Evolutionary conservation across 345 rosid species (phyloP), one percentile per base, ranked within the genome.

Genomic region (Brassica cretica): DNA sequence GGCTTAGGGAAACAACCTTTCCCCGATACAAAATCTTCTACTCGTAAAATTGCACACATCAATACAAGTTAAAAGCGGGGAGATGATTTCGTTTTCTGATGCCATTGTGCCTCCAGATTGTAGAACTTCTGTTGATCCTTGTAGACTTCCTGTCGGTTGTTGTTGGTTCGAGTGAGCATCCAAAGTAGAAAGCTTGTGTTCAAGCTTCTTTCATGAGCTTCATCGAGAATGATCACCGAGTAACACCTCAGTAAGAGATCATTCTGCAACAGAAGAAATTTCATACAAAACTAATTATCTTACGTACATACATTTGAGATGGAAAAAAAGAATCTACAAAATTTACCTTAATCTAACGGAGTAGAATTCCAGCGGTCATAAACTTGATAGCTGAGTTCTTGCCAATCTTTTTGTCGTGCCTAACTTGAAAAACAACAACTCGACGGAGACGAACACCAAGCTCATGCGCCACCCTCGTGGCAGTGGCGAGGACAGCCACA

Each of bases 361-460:
- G 89, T 84, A 94, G 84, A 81, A 94, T 94, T 64, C 98, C 98
- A 78, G 92, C 98, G 4, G 98, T 94, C 98, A 94, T 92, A 82
- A 92, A 91, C 85, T 94, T 94, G 86, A 94, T 91, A 59, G 89
- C 81, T 71, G 90, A 84, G 73, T 55, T 74, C 5, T 88, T 87
- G 24, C 98, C 98, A 70, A 94, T 86, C 81, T 80, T 87, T 84
- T 88, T 94, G 86, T 92, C 97, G 80, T 94, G 89, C 85, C 98
- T 90, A 70, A 94, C 97, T 79, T 92, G 98, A 81, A 94, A 94
- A 24, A 98, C 98, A 19, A 94, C 97, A 2, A 25, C 4, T 37
- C 9, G 44, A 37, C 12, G 11, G 3, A 37, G 44, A 8, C 44
- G 8, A 37, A 8, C 44, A 37, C 44, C 44, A 37, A 37, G 44